phyloP scores from a whole-genome alignment of 2,329 filamentous ascomycete species.

The Atkinsonella texensis region DNA sequence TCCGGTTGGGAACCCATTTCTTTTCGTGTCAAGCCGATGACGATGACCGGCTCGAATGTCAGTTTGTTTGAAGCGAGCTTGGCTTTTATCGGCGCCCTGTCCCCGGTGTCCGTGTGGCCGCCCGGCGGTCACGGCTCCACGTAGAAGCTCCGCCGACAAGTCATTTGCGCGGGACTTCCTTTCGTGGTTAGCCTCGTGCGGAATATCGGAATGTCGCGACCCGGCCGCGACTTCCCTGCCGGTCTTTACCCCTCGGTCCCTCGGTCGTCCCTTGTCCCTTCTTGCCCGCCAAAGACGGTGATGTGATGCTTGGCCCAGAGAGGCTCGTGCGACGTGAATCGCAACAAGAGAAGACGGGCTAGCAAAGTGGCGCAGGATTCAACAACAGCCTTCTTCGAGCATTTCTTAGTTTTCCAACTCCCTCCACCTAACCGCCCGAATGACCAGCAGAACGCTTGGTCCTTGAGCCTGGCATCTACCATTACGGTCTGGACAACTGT shows the following conservation, averaged over 20 bases:
- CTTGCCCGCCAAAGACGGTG: too few species aligned
- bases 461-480: neutral
- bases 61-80: neutral
- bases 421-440: neutral
- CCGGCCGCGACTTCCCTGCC: too few species aligned
- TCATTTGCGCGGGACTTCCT: neutral
- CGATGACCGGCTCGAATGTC: neutral
- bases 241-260: too few species aligned
- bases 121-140: neutral
- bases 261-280: too few species aligned
- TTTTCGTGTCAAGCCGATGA: neutral
- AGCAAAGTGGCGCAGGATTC: too few species aligned
- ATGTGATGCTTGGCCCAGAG: too few species aligned
- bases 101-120: neutral
- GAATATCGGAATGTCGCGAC: too few species aligned
- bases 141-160: neutral
- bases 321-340: too few species aligned
- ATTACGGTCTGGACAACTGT: neutral
- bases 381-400: too few species aligned
- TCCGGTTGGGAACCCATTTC: constrained; percentile 23
- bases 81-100: neutral
- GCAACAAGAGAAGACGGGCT: too few species aligned
- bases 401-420: neutral
- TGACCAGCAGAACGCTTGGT: neutral
- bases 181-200: neutral